Conservation (phyloP, 768 basidiomycete genomes). For the Kwoniella bestiolae region DNA sequence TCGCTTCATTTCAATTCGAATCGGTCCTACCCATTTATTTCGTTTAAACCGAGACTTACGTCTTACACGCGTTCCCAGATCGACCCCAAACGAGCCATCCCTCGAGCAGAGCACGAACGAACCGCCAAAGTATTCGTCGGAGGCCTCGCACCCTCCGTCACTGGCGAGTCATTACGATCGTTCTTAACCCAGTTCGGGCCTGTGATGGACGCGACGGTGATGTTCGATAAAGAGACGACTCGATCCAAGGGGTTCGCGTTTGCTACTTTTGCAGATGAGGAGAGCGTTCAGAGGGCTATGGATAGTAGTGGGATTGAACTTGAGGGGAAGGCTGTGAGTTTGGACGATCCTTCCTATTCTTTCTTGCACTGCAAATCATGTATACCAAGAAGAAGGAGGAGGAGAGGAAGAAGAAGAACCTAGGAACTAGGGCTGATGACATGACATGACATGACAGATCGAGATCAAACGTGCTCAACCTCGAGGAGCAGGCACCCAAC, state of each 20-base stretch:
- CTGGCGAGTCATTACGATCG: slow-evolving; percentile 87
- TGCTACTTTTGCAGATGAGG: slow-evolving; percentile 86
- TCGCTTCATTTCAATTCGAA: no score
- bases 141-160: slow-evolving; percentile 86
- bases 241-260: slow-evolving; percentile 95
- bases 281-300: slow-evolving; percentile 85
- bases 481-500: slow-evolving; percentile 59
- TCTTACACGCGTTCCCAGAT: no score
- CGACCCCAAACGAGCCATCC: slow-evolving; percentile 99
- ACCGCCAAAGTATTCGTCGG: slow-evolving; percentile 87
- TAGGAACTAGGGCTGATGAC: slow-evolving; percentile 3
- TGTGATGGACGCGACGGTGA: slow-evolving; percentile 97
- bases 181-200: slow-evolving; percentile 94
- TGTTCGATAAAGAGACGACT: slow-evolving; percentile 70
- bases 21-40: no score
- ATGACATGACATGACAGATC: slow-evolving; percentile 64
- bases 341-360: background rate
- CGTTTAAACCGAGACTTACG: no score
- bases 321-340: slow-evolving; percentile 87
- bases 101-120: slow-evolving; percentile 91
- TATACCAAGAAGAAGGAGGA: background rate
- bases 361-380: background rate
- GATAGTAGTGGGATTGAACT: slow-evolving; percentile 86
- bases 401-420: background rate
- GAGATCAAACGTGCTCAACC: slow-evolving; percentile 97